Conservation (phyloP, 306 rosid genomes). For the Cicer judaicum region DNA sequence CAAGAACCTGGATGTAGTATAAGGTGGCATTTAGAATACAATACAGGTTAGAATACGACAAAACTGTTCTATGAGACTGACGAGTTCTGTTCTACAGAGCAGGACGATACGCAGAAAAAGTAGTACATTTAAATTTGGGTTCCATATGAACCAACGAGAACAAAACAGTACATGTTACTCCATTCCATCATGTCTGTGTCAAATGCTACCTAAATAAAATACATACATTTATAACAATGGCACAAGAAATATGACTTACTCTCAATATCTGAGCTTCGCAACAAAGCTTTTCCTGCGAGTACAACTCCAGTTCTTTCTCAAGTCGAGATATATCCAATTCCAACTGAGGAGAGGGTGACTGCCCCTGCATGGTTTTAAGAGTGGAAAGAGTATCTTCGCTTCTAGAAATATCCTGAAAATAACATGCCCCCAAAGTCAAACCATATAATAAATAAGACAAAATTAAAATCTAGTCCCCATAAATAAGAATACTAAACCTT, state of each 20-base stretch:
- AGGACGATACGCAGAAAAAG: too few relatives aligned
- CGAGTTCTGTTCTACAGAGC: too few relatives aligned
- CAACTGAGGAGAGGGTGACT: constrained; percentile 65
- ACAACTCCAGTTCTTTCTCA: constrained; percentile 87
- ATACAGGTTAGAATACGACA: too few relatives aligned
- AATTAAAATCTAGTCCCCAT: constrained; percentile 21
- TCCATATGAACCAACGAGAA: too few relatives aligned
- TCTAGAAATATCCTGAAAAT: constrained; percentile 83
- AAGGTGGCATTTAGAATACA: too few relatives aligned
- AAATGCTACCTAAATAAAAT: not conserved
- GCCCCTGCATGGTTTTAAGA: constrained; percentile 76
- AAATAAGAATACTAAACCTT: constrained; percentile 26
- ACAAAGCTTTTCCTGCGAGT: constrained; percentile 87
- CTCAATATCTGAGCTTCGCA: constrained; percentile 93
- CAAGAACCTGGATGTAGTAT: too few relatives aligned
- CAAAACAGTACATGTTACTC: not conserved
- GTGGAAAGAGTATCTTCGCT: constrained; percentile 85
- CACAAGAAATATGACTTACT: constrained; percentile 52
- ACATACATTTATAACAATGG: not conserved
- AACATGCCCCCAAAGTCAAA: constrained; percentile 34
- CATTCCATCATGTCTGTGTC: not conserved
- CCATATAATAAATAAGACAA: constrained; percentile 28
- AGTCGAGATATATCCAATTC: constrained; percentile 75
- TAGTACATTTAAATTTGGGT: too few relatives aligned
- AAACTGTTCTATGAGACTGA: too few relatives aligned